These are phyloP conservation scores for Extremus antarcticus DNA, from an alignment of 495 filamentous ascomycete species.

Conservation along the genomic window DNA sequence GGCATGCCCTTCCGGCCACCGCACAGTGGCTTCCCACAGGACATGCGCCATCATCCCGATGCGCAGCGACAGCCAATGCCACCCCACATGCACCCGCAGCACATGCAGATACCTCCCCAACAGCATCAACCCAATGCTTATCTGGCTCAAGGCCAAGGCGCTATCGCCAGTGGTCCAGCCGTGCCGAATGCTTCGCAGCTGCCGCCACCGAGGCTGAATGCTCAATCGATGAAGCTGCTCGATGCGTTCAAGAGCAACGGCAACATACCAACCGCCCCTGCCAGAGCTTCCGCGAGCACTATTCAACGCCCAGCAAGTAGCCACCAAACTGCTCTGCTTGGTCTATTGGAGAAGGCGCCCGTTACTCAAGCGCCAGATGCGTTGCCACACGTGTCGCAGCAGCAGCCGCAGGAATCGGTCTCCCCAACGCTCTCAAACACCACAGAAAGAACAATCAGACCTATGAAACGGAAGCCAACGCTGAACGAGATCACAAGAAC, in stretches of 20 bases:
- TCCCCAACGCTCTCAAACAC: conserved; percentile 6
- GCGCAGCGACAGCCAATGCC: neutral
- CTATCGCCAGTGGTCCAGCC: conserved; percentile 33
- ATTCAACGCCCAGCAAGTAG: neutral
- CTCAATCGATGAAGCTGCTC: conserved; percentile 26
- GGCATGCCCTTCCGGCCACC: neutral
- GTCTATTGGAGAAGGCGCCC: conserved; percentile 25
- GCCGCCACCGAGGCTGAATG: conserved; percentile 48
- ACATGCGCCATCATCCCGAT: neutral
- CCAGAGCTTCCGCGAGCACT: neutral
- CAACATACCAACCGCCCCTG: conserved; percentile 3
- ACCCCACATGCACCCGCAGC: neutral
- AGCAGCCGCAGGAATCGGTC: neutral
- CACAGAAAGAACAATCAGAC: neutral
- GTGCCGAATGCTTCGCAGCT: conserved; percentile 47
- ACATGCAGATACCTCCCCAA: conserved; percentile 1
- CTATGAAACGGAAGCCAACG: conserved; percentile 1
- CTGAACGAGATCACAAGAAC: conserved; percentile 19
- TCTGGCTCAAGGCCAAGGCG: conserved; percentile 17
- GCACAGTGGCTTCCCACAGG: neutral
- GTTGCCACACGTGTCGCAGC: conserved; percentile 12
- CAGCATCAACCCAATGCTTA: conserved; percentile 3
- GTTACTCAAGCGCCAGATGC: neutral
- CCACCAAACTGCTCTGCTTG: conserved; percentile 16
- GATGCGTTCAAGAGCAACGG: conserved; percentile 24